Percentiles rank a stretch among this genome's conserved stretches.
These are phyloP conservation scores for Thraustochytrium striatum DNA, from an alignment of 352 stramenopile species.

Conservation along the genomic window DNA sequence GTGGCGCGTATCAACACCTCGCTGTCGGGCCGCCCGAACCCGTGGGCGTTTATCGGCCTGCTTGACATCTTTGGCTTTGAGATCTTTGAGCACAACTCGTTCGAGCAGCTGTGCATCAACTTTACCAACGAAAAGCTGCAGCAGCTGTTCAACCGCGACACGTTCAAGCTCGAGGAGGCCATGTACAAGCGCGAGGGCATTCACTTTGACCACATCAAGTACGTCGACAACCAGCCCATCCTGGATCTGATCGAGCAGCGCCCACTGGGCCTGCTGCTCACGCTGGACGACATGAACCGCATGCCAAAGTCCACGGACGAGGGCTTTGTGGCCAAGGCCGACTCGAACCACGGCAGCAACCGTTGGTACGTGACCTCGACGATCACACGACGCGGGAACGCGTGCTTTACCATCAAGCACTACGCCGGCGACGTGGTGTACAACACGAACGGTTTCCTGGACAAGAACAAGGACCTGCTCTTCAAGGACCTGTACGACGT, in stretches of 20 bases:
- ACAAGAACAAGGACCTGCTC: slow-evolving; percentile 92
- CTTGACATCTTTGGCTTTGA: slow-evolving; percentile 92
- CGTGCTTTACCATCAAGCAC: slow-evolving; percentile 86
- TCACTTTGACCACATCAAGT: slow-evolving; percentile 60
- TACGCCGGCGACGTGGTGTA: slow-evolving; percentile 91
- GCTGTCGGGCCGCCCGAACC: not conserved
- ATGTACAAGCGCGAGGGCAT: slow-evolving; percentile 70
- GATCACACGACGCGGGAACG: slow-evolving; percentile 67
- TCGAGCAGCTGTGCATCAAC: slow-evolving; percentile 87
- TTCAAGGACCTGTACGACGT: slow-evolving; percentile 80
- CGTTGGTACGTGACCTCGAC: slow-evolving; percentile 21
- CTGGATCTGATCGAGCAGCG: slow-evolving; percentile 63
- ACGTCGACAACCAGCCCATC: slow-evolving; percentile 75
- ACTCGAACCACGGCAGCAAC: slow-evolving; percentile 39
- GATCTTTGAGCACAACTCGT: slow-evolving; percentile 85
- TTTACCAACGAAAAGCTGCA: slow-evolving; percentile 76
- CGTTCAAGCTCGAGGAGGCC: slow-evolving; percentile 74
- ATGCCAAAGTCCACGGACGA: slow-evolving; percentile 75
- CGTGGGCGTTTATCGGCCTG: slow-evolving; percentile 55
- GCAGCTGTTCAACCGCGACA: slow-evolving; percentile 72
- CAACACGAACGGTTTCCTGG: slow-evolving; percentile 87
- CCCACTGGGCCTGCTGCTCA: slow-evolving; percentile 76
- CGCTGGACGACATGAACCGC: slow-evolving; percentile 90
- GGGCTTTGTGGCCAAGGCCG: slow-evolving; percentile 72
- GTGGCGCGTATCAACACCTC: slow-evolving; percentile 71